Evolutionary conservation across 345 rosid genomes (phyloP), one percentile per base, ranked within the genome.

Genomic region (Melaleuca quinquenervia): DNA sequence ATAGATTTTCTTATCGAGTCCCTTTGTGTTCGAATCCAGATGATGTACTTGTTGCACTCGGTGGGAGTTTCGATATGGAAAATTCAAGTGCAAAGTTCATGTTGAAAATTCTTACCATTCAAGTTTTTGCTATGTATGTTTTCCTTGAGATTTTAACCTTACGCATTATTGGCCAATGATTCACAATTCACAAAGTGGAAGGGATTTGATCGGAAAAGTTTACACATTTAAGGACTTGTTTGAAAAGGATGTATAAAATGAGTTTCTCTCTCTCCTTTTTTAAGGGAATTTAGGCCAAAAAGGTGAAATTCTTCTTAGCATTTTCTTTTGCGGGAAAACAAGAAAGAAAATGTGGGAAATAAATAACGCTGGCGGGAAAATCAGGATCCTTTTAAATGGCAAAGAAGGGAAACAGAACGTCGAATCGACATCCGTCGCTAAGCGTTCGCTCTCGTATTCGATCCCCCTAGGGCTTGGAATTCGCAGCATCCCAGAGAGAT

Each of bases 1-100:
- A 0, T 18, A 32, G 0, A 2, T 3, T 32, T 15, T 32, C 13
- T 11, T 0, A 4, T 70, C 1, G 18, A 7, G 78, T 16, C 78
- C 24, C 45, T 11, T 1, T 32, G 24, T 70, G 13, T 32, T 45
- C 48, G 18, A 36, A 70, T 41, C 78, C 6, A 0, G 6, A 70
- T 32, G 78, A 70, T 18, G 48, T 70, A 5, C 1, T 18, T 1
- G 78, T 36, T 6, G 13, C 4, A 32, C 26, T 21, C 6, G 2
- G 0, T 22, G 18, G 32, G 48, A 70, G 24, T 70, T 70, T 8
- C 36, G 78, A 20, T 41, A 70, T 32, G 78, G 26, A 5, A 8
- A 16, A 32, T 6, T 70, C 48, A 0, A 70, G 13, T 3, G 26
- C 24, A 36, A 16, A 18, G 48, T 70, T 70, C 78, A 16, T 8